Evolutionary conservation across 2,329 filamentous ascomycete species (phyloP), one percentile per base, ranked within the genome.

Genomic region (Fusarium abutilonis): DNA sequence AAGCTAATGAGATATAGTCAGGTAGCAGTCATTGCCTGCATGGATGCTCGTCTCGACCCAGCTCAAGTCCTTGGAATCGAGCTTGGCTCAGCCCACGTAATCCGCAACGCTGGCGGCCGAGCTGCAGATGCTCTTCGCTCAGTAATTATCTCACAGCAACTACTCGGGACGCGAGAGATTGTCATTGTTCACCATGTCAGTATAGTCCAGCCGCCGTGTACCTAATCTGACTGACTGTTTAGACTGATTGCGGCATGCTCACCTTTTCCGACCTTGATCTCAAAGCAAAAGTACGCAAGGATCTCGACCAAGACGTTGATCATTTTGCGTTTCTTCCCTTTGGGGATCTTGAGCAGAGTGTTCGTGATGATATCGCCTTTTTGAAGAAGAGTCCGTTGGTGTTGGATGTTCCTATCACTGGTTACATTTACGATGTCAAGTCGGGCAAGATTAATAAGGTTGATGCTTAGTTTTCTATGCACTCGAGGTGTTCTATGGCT

Each of bases 371-470:
- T 74, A 82, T 95, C 0, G 76, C 77, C 44, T 85, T 85, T 66
- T 70, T 95, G 66, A 86, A 83, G 75, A 79, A 74, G 52, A 84
- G 80, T 43, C 82, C 83, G 52, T 78, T 89, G 13, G 81, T 93
- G 7, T 78, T 87, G 23, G 80, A 87, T n/a, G 82, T 90, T 3
- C 76, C 77, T 0, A 80, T 93, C 43, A 89, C 84, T 8, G 91
- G 91, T 0, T 94, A 90, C 84, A 76, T 93, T 4, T 93, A 93
- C 75, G 87, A 93, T 67, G 89, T 93, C 38, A 86, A 91, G 78
- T 91, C 84, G 1, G 91, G 90, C 1, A 88, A 80, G 76, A 71
- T 77, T 35, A 62, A 70, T 9, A 70, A 69, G 51, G 71, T 76
- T 1, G 28, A 62, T 4, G 26, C 21, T 5, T 56, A 14, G 34